Evolutionary conservation across 106 monocot species (phyloP).

Genomic region (Acanthochlamys bracteata): DNA sequence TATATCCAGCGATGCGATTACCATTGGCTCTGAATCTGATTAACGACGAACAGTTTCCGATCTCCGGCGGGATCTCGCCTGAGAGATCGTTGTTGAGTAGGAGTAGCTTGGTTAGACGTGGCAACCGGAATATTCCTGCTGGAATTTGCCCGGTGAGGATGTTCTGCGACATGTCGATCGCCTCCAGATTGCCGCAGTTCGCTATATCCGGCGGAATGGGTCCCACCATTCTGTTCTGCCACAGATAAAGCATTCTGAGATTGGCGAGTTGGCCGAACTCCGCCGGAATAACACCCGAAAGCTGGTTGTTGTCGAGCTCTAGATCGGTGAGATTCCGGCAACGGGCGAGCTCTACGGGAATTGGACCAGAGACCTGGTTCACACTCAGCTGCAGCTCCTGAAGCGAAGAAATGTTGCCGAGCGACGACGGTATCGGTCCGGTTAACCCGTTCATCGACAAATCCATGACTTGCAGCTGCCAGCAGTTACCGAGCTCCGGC

Average conservation of each 20-base stretch:
- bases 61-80: conserved; percentile 63
- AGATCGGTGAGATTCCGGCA: conserved; percentile 70
- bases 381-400: conserved; percentile 81
- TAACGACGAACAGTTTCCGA: conserved; percentile 59
- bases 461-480: conserved; percentile 29
- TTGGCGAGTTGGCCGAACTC: conserved; percentile 45
- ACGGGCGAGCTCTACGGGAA: conserved; percentile 44
- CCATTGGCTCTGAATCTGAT: conserved; percentile 58
- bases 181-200: conserved; percentile 48
- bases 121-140: conserved; percentile 36
- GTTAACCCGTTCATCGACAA: conserved; percentile 70
- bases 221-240: conserved; percentile 70
- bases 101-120: conserved; percentile 55
- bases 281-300: conserved; percentile 53
- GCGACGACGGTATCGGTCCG: conserved; percentile 44
- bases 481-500: conserved; percentile 73
- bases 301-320: conserved; percentile 85
- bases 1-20: conserved; percentile 45
- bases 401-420: conserved; percentile 54
- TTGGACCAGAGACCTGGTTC: conserved; percentile 68
- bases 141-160: conserved; percentile 66
- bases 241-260: conserved; percentile 52
- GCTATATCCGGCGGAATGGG: conserved; percentile 54
- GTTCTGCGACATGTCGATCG: conserved; percentile 82
- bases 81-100: conserved; percentile 65